Evolutionary conservation across 768 basidiomycete genomes (phyloP).

Genomic region (Russula sp.): DNA sequence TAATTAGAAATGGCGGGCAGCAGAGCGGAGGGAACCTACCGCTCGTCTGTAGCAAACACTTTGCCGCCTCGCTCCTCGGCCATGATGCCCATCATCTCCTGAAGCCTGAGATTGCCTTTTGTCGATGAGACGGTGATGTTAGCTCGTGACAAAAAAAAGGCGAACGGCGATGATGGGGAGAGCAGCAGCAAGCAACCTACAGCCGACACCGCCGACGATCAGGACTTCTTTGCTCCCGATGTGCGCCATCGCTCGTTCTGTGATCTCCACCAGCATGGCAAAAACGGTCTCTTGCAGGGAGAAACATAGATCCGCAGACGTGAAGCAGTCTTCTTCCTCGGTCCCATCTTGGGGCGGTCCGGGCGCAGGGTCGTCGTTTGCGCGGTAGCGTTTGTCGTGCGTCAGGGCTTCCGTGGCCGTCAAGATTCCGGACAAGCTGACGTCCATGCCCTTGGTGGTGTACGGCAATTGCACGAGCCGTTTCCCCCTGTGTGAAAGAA

Average conservation of each 20-base stretch:
- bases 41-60: conserved; percentile 94
- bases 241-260: conserved; percentile 98
- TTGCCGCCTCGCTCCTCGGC: conserved; percentile 80
- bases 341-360: conserved; percentile 29
- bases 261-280: conserved; percentile 98
- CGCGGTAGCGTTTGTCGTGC: conserved; percentile 70
- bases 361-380: conserved; percentile 27
- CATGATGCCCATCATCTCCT: conserved; percentile 99
- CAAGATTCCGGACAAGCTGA: conserved; percentile 91
- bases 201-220: conserved; percentile 99
- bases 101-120: conserved; percentile 77
- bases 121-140: not conserved
- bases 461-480: conserved; percentile 83
- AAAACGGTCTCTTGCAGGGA: conserved; percentile 96
- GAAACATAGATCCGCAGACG: conserved; percentile 94
- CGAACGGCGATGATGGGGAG: no score
- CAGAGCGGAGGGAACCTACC: conserved; percentile 42
- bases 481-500: conserved; percentile 54
- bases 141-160: not conserved
- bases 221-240: conserved; percentile 94
- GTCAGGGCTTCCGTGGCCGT: conserved; percentile 87
- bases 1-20: not conserved
- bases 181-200: conserved; percentile 44
- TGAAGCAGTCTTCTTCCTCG: conserved; percentile 63
- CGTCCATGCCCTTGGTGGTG: conserved; percentile 97